Percentiles rank a stretch among this genome's conserved stretches.
Evolutionary conservation across 1,284 basidiomycete genomes (phyloP).

Genomic region (Fomitopsis pinicola): DNA sequence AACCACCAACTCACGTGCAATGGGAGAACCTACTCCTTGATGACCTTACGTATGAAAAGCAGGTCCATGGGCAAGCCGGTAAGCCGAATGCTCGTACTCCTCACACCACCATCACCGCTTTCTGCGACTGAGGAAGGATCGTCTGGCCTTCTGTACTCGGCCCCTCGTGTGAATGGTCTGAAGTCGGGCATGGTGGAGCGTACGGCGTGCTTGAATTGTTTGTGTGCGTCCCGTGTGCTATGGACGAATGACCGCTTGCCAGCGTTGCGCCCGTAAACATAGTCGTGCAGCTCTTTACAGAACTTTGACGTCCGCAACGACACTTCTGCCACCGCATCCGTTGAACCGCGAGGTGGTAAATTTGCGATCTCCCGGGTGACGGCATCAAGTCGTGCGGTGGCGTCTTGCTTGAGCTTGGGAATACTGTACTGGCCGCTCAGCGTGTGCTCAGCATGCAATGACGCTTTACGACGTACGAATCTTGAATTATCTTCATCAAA

Average conservation of each 20-base stretch:
- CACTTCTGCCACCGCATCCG: conserved; percentile 40
- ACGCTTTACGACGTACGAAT: conserved; percentile 36
- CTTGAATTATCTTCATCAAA: conserved; percentile 45
- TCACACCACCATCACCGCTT: conserved; percentile 18
- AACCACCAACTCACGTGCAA: neutral
- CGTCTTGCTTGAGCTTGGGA: conserved; percentile 36
- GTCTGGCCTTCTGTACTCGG: neutral
- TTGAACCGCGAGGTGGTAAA: conserved; percentile 36
- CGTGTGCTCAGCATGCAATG: neutral
- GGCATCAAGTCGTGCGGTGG: conserved; percentile 33
- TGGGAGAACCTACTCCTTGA: conserved; percentile 17
- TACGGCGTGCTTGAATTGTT: conserved; percentile 29
- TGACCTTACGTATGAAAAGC: conserved; percentile 14
- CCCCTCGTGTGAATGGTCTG: conserved; percentile 8
- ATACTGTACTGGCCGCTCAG: conserved; percentile 34
- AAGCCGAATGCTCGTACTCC: neutral
- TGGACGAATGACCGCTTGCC: conserved; percentile 32
- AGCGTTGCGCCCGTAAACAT: conserved; percentile 31
- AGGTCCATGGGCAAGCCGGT: conserved; percentile 13
- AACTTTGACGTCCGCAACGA: conserved; percentile 40
- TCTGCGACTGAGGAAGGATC: conserved; percentile 19
- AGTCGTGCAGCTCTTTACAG: conserved; percentile 31
- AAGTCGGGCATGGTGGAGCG: conserved; percentile 39
- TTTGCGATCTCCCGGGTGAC: conserved; percentile 30
- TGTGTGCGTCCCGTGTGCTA: conserved; percentile 28